phyloP scores from a whole-genome alignment of 495 filamentous ascomycete genomes.

The Amniculicola lignicola region DNA sequence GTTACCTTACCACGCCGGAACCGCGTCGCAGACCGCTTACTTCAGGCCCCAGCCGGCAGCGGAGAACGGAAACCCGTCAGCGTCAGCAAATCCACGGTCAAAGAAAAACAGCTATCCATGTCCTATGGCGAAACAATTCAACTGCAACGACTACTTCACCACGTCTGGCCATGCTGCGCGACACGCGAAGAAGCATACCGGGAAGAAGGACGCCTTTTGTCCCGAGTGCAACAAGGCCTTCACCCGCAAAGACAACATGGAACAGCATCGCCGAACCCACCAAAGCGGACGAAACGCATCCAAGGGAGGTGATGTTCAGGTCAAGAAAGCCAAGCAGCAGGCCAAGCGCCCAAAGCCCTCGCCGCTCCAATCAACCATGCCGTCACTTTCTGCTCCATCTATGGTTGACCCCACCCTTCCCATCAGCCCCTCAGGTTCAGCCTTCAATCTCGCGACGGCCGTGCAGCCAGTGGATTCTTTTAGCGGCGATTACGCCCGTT shows the following conservation, averaged over 20 bases:
- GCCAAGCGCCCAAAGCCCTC: constrained; percentile 28
- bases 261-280: constrained; percentile 92
- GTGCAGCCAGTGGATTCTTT: constrained; percentile 24
- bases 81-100: constrained; percentile 27
- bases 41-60: constrained; percentile 11
- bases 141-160: constrained; percentile 62
- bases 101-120: constrained; percentile 66
- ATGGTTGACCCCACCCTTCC: constrained; percentile 23
- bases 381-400: constrained; percentile 10
- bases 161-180: constrained; percentile 95
- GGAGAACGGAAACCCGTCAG: constrained; percentile 10
- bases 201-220: constrained; percentile 88
- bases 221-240: constrained; percentile 91
- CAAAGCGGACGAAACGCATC: constrained; percentile 39
- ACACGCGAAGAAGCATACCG: constrained; percentile 94
- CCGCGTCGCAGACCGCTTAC: constrained; percentile 19
- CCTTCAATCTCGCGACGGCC: constrained; percentile 20
- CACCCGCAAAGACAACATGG: constrained; percentile 97
- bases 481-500: constrained; percentile 16
- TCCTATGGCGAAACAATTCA: constrained; percentile 48
- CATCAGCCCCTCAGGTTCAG: constrained; percentile 12
- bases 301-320: constrained; percentile 19
- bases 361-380: constrained; percentile 17
- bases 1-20: constrained; percentile 20
- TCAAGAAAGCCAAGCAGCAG: constrained; percentile 28